Conservation (phyloP, 2,329 filamentous ascomycete genomes). For the Hymenoscyphus fraxineus region DNA sequence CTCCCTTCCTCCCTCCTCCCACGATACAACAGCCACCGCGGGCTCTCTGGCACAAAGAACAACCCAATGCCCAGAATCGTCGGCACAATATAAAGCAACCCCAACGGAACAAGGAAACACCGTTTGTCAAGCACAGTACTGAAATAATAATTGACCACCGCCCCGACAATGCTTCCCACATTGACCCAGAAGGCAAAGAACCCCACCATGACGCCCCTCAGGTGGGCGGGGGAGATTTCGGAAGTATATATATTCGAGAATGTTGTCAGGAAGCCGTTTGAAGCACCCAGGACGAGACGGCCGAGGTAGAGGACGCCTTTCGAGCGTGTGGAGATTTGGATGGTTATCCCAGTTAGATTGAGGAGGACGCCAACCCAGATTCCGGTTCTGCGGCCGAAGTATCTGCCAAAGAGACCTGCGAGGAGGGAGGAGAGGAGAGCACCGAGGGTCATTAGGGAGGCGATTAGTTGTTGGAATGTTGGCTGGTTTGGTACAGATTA, state of each 20-base stretch:
- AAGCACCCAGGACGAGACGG: conserved; percentile 41
- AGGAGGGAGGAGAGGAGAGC: conserved; percentile 43
- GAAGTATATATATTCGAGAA: conserved; percentile 48
- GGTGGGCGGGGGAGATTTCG: conserved; percentile 44
- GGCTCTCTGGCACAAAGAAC: conserved; percentile 39
- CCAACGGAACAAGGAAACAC: conserved; percentile 34
- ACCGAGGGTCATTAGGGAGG: conserved; percentile 46
- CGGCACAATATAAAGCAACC: conserved; percentile 23
- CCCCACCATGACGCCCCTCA: conserved; percentile 45
- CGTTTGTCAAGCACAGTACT: conserved; percentile 15
- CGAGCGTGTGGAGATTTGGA: conserved; percentile 42
- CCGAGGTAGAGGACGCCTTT: conserved; percentile 44
- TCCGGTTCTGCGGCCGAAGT: conserved; percentile 36
- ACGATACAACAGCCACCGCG: conserved; percentile 38
- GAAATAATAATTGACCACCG: conserved; percentile 29
- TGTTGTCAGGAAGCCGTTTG: conserved; percentile 46
- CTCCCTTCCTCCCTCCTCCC: conserved; percentile 33
- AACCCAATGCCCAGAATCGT: conserved; percentile 31
- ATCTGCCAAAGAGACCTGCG: conserved; percentile 40
- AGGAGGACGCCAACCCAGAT: conserved; percentile 45
- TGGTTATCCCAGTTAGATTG: conserved; percentile 41
- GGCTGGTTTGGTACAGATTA: conserved; percentile 31
- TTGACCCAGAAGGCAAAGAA: conserved; percentile 49
- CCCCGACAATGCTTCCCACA: conserved; percentile 44
- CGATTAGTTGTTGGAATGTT: conserved; percentile 45